Evolutionary conservation across 768 basidiomycete species (phyloP).

Genomic region (Zangia roseola): DNA sequence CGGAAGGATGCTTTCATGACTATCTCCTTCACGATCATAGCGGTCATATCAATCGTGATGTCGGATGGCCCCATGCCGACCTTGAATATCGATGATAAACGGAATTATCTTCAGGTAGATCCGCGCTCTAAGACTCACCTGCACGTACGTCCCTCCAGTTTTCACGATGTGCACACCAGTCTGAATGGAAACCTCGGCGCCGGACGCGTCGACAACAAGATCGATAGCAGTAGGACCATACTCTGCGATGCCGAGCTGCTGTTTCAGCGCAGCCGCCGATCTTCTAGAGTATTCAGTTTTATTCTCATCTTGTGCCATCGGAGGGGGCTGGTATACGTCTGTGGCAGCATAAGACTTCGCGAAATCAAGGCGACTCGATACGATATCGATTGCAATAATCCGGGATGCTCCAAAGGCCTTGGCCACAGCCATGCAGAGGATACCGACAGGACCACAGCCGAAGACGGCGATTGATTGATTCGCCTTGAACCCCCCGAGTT

Average conservation of each 20-base stretch:
- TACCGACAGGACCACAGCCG: constrained; percentile 86
- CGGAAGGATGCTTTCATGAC: constrained; percentile 90
- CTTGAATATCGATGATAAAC: constrained; percentile 33
- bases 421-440: constrained; percentile 94
- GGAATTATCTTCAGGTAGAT: neutral
- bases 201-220: constrained; percentile 88
- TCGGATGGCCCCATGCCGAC: constrained; percentile 87
- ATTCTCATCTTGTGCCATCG: constrained; percentile 60
- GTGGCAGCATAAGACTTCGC: constrained; percentile 85
- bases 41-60: constrained; percentile 68
- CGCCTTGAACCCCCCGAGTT: constrained; percentile 67
- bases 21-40: constrained; percentile 75
- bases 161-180: constrained; percentile 77
- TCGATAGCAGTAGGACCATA: constrained; percentile 74
- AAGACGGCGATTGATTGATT: constrained; percentile 81
- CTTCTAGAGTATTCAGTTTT: constrained; percentile 70
- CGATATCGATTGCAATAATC: constrained; percentile 83
- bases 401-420: constrained; percentile 86
- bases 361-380: constrained; percentile 75
- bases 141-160: constrained; percentile 72
- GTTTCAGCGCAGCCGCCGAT: constrained; percentile 65
- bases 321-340: constrained; percentile 64
- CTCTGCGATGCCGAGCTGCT: constrained; percentile 64
- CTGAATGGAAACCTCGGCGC: constrained; percentile 90
- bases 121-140: constrained; percentile 38